Conservation (phyloP, 176 grass and related monocot species). For the Musa acuminata region DNA sequence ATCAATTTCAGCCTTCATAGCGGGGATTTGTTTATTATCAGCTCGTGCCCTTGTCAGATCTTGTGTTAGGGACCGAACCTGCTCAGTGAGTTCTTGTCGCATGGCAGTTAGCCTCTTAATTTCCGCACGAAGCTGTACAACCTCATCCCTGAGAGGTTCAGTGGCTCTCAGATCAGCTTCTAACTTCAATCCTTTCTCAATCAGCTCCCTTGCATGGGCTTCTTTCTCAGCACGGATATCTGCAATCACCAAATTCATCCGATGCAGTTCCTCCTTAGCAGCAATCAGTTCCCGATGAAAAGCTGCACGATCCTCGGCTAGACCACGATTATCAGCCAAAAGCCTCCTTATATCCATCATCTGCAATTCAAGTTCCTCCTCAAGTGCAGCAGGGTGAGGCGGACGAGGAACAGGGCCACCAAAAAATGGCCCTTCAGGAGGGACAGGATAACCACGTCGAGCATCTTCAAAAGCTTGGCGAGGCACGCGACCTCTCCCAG, state of each 20-base stretch:
- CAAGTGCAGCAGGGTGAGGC: conserved; percentile 30
- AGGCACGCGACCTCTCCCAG: conserved; percentile 39
- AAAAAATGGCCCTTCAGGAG: conserved; percentile 26
- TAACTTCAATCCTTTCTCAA: conserved; percentile 59
- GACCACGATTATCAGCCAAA: conserved; percentile 37
- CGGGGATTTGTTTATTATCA: conserved; percentile 40
- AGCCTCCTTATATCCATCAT: conserved; percentile 41
- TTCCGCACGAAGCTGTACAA: conserved; percentile 41
- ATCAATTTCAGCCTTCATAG: conserved; percentile 42
- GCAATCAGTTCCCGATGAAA: conserved; percentile 37
- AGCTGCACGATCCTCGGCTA: conserved; percentile 36
- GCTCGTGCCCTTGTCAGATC: conserved; percentile 39
- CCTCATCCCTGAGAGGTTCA: conserved; percentile 46
- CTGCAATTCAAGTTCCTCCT: conserved; percentile 46
- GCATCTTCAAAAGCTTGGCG: conserved; percentile 28
- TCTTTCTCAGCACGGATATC: conserved; percentile 51
- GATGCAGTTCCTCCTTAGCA: conserved; percentile 39
- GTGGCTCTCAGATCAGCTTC: conserved; percentile 52
- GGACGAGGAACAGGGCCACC: conserved; percentile 25
- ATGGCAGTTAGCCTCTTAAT: conserved; percentile 35
- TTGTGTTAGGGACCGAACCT: conserved; percentile 43
- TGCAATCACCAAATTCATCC: conserved; percentile 44
- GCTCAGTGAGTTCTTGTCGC: conserved; percentile 48
- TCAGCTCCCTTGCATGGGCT: conserved; percentile 37
- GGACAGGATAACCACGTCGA: conserved; percentile 28